Evolutionary conservation across 2,329 filamentous ascomycete species (phyloP), one percentile per base, ranked within the genome.

Genomic region (Colletotrichum endophyticum): DNA sequence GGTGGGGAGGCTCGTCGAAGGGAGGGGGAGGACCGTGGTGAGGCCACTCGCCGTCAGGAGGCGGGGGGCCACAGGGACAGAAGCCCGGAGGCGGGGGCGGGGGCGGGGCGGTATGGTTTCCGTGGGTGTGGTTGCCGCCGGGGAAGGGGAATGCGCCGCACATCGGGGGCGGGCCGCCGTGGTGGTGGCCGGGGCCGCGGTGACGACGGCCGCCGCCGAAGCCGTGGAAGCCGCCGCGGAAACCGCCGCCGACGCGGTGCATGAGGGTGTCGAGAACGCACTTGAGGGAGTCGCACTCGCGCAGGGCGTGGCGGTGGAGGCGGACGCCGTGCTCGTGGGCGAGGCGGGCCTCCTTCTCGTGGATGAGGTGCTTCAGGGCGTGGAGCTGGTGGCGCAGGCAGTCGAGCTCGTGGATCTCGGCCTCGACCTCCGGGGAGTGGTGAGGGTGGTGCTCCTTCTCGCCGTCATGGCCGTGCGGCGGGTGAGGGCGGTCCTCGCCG

Each of bases 401-500:
- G 59, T 87, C 84, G 57, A 90, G 81, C 62, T 89, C 87, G 16
- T 83, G 83, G n/a, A 90, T 78, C 72, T 89, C 84, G 13, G 84
- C 81, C 27, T 88, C 84, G 4, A 89, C 78, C 57, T 83, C 82
- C 64, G 80, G 78, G n/a, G 82, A 81, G 15, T 70, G 67, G 68
- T 62, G 63, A 39, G 34, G 76, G 73, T 78, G 76, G 64, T 78
- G 79, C 9, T 44, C 39, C 39, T 44, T 11, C 8, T n/a, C 19
- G 9, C 19, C 39, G 3, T 19, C 39, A 44, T 44, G 39, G 6
- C 39, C 39, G 19, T 44, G 70, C 79, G 59, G 36, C 30, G 69
- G n/a, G 6, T 32, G 28, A 11, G 66, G 36, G 12, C 36, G 25
- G n/a, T 56, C 36, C n/a, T 15, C 19, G 5, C 59, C 59, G n/a